Percentiles rank a stretch among this genome's conserved stretches.
phyloP scores from a whole-genome alignment of 495 filamentous ascomycete species.

The Bryoglossum gracile region DNA sequence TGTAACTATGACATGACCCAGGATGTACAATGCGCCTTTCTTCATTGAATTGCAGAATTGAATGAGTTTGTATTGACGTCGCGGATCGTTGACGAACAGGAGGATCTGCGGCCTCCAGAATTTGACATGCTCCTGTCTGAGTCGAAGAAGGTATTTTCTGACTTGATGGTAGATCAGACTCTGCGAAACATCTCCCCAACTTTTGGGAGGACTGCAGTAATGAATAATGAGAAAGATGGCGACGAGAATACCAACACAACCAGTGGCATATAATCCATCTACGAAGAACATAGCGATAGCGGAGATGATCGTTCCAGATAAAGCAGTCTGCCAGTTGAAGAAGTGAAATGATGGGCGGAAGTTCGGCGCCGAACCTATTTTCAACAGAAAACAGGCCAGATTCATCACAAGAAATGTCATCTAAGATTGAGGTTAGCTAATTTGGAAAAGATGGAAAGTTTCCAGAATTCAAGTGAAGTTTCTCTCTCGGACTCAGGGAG shows the following conservation, averaged over 20 bases:
- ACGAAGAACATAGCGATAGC: constrained; percentile 84
- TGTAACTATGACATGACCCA: constrained; percentile 82
- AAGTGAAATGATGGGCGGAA: constrained; percentile 84
- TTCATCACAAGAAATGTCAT: constrained; percentile 75
- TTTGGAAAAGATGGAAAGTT: not conserved
- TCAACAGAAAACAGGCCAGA: constrained; percentile 78
- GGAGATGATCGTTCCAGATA: constrained; percentile 63
- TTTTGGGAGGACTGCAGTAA: constrained; percentile 75
- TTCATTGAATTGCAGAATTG: constrained; percentile 91
- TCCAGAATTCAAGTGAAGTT: too few relatives aligned
- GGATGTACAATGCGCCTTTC: constrained; percentile 77
- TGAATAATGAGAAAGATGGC: constrained; percentile 78
- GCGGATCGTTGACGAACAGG: constrained; percentile 74
- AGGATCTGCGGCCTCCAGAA: constrained; percentile 86
- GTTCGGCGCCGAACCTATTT: constrained; percentile 89
- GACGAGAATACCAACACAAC: constrained; percentile 65
- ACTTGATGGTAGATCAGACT: constrained; percentile 90
- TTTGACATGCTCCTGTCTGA: constrained; percentile 85
- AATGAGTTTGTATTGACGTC: constrained; percentile 70
- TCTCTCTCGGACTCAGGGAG: too few relatives aligned
- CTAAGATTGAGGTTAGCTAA: constrained; percentile 23
- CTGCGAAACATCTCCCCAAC: constrained; percentile 87
- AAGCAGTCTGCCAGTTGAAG: constrained; percentile 81
- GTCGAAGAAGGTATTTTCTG: constrained; percentile 74
- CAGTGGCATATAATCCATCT: constrained; percentile 72